Evolutionary conservation across 257 asterid species (phyloP).

Genomic region (Anisodus tanguticus): DNA sequence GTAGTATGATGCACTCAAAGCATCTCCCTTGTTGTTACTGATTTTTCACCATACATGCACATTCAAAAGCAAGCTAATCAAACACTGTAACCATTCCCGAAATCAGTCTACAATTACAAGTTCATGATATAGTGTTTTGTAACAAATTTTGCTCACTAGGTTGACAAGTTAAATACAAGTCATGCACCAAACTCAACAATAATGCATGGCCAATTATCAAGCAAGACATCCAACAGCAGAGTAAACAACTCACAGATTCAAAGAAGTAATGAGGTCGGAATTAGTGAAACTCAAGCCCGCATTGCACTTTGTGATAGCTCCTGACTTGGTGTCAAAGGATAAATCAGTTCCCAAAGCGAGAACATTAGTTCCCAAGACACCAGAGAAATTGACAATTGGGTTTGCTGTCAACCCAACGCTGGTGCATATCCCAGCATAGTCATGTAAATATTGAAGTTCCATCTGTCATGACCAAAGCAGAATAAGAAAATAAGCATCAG

Average conservation of each 20-base stretch:
- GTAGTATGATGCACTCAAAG: conserved; percentile 30
- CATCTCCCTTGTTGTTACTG: conserved; percentile 27
- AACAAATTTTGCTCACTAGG: not conserved
- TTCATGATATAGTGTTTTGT: not conserved
- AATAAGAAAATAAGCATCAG: not conserved
- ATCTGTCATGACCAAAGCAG: conserved; percentile 2
- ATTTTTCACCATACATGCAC: not conserved
- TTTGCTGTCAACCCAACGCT: conserved; percentile 24
- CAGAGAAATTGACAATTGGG: conserved; percentile 24
- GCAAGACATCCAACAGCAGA: not conserved
- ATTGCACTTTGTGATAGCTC: conserved; percentile 29
- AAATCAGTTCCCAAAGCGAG: conserved; percentile 26
- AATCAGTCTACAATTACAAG: not conserved
- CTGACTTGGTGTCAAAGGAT: conserved; percentile 20
- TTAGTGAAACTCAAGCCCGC: conserved; percentile 24
- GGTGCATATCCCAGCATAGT: conserved; percentile 29
- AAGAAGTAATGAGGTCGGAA: conserved; percentile 15
- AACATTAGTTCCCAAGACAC: conserved; percentile 19
- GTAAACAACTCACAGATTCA: conserved; percentile 25
- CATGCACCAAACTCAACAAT: not conserved
- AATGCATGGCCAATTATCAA: not conserved
- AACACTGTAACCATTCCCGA: not conserved
- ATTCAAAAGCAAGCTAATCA: not conserved
- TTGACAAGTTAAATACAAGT: not conserved
- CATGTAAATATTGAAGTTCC: conserved; percentile 26